Evolutionary conservation across 768 basidiomycete species (phyloP).

Genomic region (Dentipellis sp.): DNA sequence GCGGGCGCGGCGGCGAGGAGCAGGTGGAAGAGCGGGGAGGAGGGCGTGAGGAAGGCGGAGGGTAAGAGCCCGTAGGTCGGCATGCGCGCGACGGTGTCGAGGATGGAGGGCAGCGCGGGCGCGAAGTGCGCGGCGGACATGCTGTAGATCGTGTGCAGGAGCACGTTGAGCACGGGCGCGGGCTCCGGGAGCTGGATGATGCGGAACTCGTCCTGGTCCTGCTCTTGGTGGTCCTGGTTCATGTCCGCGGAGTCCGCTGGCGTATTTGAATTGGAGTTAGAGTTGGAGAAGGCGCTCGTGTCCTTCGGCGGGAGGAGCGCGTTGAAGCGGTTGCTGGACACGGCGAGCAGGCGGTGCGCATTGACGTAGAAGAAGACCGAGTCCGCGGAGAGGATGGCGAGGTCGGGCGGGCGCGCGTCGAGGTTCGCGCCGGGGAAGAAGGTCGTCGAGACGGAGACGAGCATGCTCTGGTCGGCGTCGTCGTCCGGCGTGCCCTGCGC

Average conservation of each 20-base stretch:
- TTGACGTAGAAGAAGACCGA: conserved; percentile 83
- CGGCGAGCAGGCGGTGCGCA: conserved; percentile 41
- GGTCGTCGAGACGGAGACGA: conserved; percentile 74
- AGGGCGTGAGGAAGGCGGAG: conserved; percentile 36
- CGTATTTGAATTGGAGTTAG: no score
- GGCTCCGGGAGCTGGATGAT: conserved; percentile 53
- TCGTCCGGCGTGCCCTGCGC: conserved; percentile 26
- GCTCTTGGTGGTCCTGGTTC: background rate
- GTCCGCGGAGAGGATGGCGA: conserved; percentile 62
- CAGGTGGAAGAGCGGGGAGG: conserved; percentile 45
- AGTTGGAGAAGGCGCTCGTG: no score
- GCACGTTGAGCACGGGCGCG: conserved; percentile 57
- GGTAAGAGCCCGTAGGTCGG: conserved; percentile 51
- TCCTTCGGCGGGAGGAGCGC: conserved; percentile 35
- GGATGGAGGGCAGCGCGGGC: conserved; percentile 52
- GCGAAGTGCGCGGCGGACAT: conserved; percentile 69
- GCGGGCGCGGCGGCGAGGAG: conserved; percentile 62
- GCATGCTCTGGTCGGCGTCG: conserved; percentile 35
- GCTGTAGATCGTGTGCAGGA: conserved; percentile 66
- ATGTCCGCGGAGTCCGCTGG: conserved; percentile 14
- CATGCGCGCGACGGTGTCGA: conserved; percentile 46
- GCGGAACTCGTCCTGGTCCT: conserved; percentile 32
- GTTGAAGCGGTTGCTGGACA: conserved; percentile 59
- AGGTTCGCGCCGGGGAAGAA: conserved; percentile 65
- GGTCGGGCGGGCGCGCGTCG: conserved; percentile 46